Evolutionary conservation across 768 basidiomycete species (phyloP), one percentile per base, ranked within the genome.

Genomic region (Lentinula aciculospora): DNA sequence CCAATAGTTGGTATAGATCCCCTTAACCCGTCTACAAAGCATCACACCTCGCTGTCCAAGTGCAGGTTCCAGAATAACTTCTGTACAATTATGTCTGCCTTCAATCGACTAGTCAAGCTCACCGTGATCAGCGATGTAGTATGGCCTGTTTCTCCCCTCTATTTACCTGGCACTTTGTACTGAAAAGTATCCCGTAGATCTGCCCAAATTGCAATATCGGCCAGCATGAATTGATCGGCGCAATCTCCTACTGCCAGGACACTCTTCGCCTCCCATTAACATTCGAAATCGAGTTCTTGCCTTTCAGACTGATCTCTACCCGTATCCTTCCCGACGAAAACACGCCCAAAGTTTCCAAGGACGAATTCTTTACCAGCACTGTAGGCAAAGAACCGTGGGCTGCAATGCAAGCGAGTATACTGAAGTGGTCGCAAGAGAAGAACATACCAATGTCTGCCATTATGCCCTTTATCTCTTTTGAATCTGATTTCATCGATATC

Each of bases 361-460:
- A 65, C 19, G 72, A 75, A 6, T 82, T 78, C 63, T 71, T 79
- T 59, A 58, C 62, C 17, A 74, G 74, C 27, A 76, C 78, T 36
- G 73, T 84, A 42, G 86, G 85, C n/a, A 72, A 74, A 62, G 83
- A 82, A 45, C 71, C 71, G 46, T 79, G 77, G 44, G 63, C 65
- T 25, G 71, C 69, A 32, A 67, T 82, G 40, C 68, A 77, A 36
- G 68, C 68, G 42, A 69, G 72, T 36, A 75, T 87, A 28, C 65
- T 71, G 23, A 80, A 79, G 57, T 83, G 81, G 74, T 79, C 76
- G 1, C 72, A 76, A 34, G 79, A 83, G 65, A 79, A 83, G 56
- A 82, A 81, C 1, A 77, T 85, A 51, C 76, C 80, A 34, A 72
- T 85, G 84, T 87, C 69, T 63, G 81, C 71, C 4, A 46, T 40